Evolutionary conservation across 208 protist genomes (phyloP).

Genomic region (Crithidia thermophila): DNA sequence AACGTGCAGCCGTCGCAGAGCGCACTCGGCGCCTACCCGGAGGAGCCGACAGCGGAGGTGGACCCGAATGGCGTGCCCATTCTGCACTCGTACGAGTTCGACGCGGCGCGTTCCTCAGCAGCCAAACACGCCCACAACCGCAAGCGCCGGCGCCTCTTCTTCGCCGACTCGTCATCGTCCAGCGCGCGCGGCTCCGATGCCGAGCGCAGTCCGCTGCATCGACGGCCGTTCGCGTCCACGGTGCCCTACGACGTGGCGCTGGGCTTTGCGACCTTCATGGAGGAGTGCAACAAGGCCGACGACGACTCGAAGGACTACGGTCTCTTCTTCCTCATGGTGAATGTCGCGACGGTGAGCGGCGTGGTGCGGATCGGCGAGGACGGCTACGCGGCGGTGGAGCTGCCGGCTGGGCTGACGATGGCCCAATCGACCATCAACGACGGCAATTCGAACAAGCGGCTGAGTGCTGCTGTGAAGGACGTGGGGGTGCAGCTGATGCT

Average conservation of each 20-base stretch:
- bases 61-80: background rate
- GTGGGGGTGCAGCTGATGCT: constrained; percentile 53
- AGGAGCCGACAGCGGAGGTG: constrained; percentile 8
- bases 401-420: constrained; percentile 64
- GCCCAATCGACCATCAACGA: constrained; percentile 82
- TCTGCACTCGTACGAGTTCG: constrained; percentile 23
- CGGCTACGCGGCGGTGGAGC: constrained; percentile 55
- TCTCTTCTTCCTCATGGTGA: constrained; percentile 57
- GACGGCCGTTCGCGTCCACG: constrained; percentile 32
- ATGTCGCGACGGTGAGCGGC: constrained; percentile 42
- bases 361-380: constrained; percentile 50
- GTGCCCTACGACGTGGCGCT: constrained; percentile 49
- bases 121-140: background rate
- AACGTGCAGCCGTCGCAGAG: background rate
- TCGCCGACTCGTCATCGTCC: constrained; percentile 1
- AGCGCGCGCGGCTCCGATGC: constrained; percentile 11
- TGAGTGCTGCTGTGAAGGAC: constrained; percentile 46
- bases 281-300: constrained; percentile 47
- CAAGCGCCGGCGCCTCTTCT: constrained; percentile 26
- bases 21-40: background rate
- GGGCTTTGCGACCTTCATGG: constrained; percentile 70
- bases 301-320: constrained; percentile 85
- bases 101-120: background rate
- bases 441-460: constrained; percentile 79
- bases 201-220: background rate